Evolutionary conservation across 1,284 basidiomycete species (phyloP), one percentile per base, ranked within the genome.

Genomic region (Boletellus sp.): DNA sequence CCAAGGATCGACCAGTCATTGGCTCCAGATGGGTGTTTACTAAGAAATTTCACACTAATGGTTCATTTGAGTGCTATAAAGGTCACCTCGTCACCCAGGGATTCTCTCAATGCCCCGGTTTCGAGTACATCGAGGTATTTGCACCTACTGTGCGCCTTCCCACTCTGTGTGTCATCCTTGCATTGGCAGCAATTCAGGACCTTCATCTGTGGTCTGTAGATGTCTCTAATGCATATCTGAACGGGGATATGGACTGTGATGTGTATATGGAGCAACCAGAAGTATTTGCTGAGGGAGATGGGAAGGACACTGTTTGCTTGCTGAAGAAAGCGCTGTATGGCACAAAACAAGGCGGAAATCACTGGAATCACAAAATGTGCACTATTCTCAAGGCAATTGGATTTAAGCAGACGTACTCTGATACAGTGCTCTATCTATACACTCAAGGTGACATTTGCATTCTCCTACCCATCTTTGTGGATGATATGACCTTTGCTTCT

Each of bases 41-140:
- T 5, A 25, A 25, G 23, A 25, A 25, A 25, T 25, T 6, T 25
- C 23, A 9, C 23, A 25, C 23, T 25, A 9, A 25, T 25, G 23
- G 23, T 9, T 25, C 23, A 9, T 35, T 35, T 20, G 33, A 35
- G 19, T 10, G 19, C 2, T 57, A 52, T 23, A 60, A 58, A 29
- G 53, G 39, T 27, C 25, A 48, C 16, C 20, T 60, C 3, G 50
- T 59, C 5, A 48, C 58, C 14, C 49, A 53, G 30, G 53, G 56
- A 4, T 50, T 48, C 25, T 36, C 25, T 0, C 75, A 79, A 49
- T 39, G 53, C 5, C 61, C 64, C 34, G 71, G 74, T 2, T 47
- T 71, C 22, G 69, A 78, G 54, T 77, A 66, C 51, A 53, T 58
- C 13, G 57, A 75, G 42, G 69, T 66, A 5, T 74, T 70, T 49